These are phyloP conservation scores for Ceratobasidium sp. DNA, from an alignment of 1,284 basidiomycete species.

Conservation along the genomic window DNA sequence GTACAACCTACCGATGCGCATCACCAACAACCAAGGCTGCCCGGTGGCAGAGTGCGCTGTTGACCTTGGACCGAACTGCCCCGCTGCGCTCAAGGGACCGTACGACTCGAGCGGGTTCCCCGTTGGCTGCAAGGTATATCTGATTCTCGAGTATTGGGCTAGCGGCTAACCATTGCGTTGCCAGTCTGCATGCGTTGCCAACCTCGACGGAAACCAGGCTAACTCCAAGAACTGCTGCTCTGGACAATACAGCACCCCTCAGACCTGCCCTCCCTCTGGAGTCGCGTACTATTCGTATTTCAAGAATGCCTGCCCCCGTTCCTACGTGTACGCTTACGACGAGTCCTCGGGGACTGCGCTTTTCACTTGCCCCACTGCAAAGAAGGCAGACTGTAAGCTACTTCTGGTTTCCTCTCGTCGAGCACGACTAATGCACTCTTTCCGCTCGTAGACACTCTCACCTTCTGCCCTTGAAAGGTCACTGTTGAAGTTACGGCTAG, in stretches of 20 bases:
- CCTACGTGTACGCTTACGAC: conserved; percentile 65
- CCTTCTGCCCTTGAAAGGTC: conserved; percentile 46
- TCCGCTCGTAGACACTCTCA: conserved; percentile 41
- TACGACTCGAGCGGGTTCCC: conserved; percentile 41
- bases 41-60: too few species aligned
- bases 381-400: conserved; percentile 48
- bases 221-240: too few species aligned
- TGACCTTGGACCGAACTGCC: too few species aligned
- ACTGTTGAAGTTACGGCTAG: too few species aligned
- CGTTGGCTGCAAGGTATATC: conserved; percentile 40
- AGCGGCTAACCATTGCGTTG: conserved; percentile 56
- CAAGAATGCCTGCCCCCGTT: too few species aligned
- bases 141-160: conserved; percentile 46
- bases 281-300: too few species aligned
- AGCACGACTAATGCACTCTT: conserved; percentile 45
- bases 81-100: too few species aligned
- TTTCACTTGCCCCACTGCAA: conserved; percentile 55
- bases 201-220: too few species aligned
- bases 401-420: not conserved
- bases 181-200: conserved; percentile 47
- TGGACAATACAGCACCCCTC: too few species aligned
- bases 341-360: conserved; percentile 61
- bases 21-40: too few species aligned
- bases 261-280: too few species aligned
- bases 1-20: conserved; percentile 46